Evolutionary conservation across 345 rosid genomes (phyloP), one percentile per base, ranked within the genome.

Genomic region (Hypericum perforatum): DNA sequence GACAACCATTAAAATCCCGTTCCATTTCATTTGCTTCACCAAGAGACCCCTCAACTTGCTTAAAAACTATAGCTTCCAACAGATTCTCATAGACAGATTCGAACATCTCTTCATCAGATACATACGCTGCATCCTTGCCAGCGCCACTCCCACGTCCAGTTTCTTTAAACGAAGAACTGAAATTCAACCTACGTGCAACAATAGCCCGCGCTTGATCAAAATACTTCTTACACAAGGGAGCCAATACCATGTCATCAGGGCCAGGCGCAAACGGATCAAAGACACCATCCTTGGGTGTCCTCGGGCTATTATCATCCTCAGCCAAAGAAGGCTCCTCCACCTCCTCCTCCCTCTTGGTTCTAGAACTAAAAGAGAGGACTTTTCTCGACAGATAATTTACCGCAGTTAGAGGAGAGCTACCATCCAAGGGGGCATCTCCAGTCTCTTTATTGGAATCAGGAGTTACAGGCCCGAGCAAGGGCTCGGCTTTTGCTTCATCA

Each of bases 241-340:
- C 80, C 70, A 66, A 58, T 11, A 51, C 61, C 53, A 61, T 56
- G 59, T 64, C 64, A 16, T 76, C 76, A 0, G 69, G 69, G 16
- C 77, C 75, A 10, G 80, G 74, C 16, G 82, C 80, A 61, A 72
- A 78, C 0, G 84, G 76, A 37, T 82, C 75, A n/a, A 82, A 69
- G 43, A 76, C 75, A 62, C 65, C 78, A 22, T 66, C 80, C 13
- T 52, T 60, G 0, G 84, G 82, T 8, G 84, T 82, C 49, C 11
- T 60, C 36, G 75, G 76, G 52, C 75, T 70, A 47, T 48, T 41
- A 41, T 52, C 40, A 42, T 52, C 43, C 16, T 49, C 36, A 6
- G 12, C 5, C 38, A 6, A 46, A 43, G 46, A n/a, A 9, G 55
- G 14, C 7, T 39, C 56, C 36, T 49, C 69, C 7, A 47, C 47